A percentile compares a stretch with the other conserved stretches of the same genome.
phyloP scores from a whole-genome alignment of 306 rosid genomes.

The Acacia acuminata region DNA sequence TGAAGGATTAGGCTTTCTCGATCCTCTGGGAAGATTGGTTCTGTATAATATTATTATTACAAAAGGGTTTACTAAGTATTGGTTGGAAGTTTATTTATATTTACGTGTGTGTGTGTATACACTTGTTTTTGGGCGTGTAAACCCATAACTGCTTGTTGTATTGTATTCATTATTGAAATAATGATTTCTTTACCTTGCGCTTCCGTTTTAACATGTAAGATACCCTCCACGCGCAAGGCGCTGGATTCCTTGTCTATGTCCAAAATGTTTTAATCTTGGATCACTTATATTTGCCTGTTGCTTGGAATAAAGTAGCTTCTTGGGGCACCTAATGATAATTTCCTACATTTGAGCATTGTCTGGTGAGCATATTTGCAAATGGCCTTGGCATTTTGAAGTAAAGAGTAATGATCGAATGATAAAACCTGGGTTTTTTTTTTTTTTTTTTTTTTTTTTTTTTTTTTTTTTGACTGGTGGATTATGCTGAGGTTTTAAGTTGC shows the following conservation, averaged over 20 bases:
- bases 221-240: background rate
- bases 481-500: slow-evolving; percentile 3
- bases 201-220: background rate
- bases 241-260: background rate
- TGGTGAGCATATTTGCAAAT: slow-evolving; percentile 12
- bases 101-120: too few relatives aligned
- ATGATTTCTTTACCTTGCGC: background rate
- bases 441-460: background rate
- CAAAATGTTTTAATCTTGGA: background rate
- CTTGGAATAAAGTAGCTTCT: background rate
- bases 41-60: background rate
- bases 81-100: background rate
- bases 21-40: slow-evolving; percentile 14
- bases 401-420: slow-evolving; percentile 6
- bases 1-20: background rate
- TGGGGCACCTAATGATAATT: background rate
- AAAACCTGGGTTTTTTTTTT: background rate
- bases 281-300: background rate
- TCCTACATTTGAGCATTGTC: slow-evolving; percentile 6
- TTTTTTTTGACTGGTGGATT: background rate
- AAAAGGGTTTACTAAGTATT: background rate
- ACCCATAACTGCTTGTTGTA: background rate
- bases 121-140: background rate
- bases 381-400: slow-evolving; percentile 3
- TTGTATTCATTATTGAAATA: background rate